Evolutionary conservation across 805 yeast species (phyloP).

Genomic region (Teunomyces pallodes): DNA sequence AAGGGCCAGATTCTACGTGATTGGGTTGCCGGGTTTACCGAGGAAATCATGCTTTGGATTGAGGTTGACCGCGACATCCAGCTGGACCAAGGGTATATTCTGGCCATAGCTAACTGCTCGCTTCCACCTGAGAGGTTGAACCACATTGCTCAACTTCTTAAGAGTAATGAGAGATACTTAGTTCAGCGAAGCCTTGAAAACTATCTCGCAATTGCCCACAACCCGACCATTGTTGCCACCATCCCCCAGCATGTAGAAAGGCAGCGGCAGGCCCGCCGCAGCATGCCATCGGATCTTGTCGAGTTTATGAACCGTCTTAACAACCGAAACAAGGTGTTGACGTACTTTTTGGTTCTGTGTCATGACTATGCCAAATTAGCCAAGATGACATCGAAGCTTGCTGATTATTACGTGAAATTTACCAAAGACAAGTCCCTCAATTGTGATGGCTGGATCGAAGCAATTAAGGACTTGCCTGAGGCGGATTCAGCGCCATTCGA

Average conservation of each 20-base stretch:
- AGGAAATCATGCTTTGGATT: constrained; percentile 2
- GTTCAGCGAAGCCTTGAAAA: background rate
- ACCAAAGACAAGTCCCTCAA: background rate
- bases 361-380: background rate
- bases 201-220: background rate
- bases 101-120: background rate
- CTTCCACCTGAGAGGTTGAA: background rate
- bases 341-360: background rate
- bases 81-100: background rate
- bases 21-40: background rate
- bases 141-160: background rate
- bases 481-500: background rate
- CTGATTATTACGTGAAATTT: background rate
- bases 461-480: background rate
- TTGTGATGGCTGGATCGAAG: background rate
- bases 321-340: background rate
- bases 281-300: background rate
- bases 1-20: background rate
- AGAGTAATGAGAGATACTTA: background rate
- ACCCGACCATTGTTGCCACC: background rate
- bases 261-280: background rate
- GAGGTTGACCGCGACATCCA: background rate
- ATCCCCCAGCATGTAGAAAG: background rate
- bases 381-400: background rate
- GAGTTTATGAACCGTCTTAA: background rate